phyloP scores from a whole-genome alignment of 164 flowering plant species.

The Kingdonia uniflora region DNA sequence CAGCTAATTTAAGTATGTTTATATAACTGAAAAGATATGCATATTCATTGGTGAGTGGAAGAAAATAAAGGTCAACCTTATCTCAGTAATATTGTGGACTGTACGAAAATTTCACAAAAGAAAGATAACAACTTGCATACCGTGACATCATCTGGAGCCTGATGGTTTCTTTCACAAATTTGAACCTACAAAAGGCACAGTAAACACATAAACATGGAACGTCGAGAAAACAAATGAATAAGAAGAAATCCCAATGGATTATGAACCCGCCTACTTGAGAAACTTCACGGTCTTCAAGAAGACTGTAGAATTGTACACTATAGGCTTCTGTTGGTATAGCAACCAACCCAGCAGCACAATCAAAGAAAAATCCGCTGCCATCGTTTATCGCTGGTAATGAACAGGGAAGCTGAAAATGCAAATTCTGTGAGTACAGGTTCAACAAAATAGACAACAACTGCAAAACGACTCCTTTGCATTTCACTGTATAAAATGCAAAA shows the following conservation, averaged over 20 bases:
- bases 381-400: conserved; percentile 31
- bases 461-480: background rate
- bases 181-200: conserved; percentile 46
- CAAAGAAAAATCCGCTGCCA: conserved; percentile 39
- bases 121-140: conserved; percentile 26
- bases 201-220: background rate
- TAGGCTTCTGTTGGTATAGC: conserved; percentile 66
- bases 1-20: no score
- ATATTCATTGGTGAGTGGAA: no score
- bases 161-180: conserved; percentile 89
- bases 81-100: background rate
- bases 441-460: background rate
- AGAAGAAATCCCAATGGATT: background rate
- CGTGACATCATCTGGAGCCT: conserved; percentile 75
- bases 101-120: background rate
- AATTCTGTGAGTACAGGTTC: background rate
- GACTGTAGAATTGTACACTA: conserved; percentile 69
- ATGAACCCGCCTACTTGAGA: conserved; percentile 47
- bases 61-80: background rate
- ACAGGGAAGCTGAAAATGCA: conserved; percentile 58
- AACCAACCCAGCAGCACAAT: conserved; percentile 45
- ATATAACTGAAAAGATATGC: no score
- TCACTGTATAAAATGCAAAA: no score
- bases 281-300: conserved; percentile 62
- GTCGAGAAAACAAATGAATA: background rate